A percentile compares a stretch with the other conserved stretches of the same genome.
These are phyloP conservation scores for Spinacia oleracea DNA, from an alignment of 179 eudicot genomes.

Conservation along the genomic window DNA sequence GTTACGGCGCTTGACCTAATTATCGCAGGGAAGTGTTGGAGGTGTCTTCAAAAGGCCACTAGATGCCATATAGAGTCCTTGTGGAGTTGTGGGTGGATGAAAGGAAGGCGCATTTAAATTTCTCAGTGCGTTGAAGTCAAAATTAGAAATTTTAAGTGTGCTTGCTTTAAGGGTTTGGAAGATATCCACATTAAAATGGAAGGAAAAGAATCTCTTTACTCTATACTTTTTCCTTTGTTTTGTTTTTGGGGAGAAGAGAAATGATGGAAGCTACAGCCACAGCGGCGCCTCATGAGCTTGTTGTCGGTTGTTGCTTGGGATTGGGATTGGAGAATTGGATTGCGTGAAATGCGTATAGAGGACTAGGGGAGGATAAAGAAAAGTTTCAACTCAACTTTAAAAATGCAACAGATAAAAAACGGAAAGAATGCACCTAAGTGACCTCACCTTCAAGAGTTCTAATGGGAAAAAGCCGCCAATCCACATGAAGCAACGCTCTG, in stretches of 20 bases:
- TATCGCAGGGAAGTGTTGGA: no score
- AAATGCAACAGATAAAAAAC: background rate
- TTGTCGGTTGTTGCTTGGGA: no score
- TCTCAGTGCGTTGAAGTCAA: background rate
- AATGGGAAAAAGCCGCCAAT: constrained; percentile 94
- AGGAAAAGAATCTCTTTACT: no score
- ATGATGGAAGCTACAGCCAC: no score
- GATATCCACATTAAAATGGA: background rate
- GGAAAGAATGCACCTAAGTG: background rate
- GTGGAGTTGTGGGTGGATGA: background rate
- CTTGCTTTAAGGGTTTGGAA: background rate
- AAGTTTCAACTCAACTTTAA: background rate
- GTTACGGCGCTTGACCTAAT: no score
- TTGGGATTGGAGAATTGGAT: no score
- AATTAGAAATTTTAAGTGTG: background rate
- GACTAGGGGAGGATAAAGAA: no score
- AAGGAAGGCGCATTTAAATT: background rate
- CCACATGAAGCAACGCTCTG: constrained; percentile 97
- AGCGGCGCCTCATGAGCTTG: no score
- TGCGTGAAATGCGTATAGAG: no score
- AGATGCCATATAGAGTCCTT: background rate
- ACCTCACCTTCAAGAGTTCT: constrained; percentile 86
- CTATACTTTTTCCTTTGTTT: no score
- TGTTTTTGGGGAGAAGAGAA: no score
- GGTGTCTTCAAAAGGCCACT: background rate